Evolutionary conservation across 1,284 basidiomycete genomes (phyloP), one percentile per base, ranked within the genome.

Genomic region (Austropuccinia psidii): DNA sequence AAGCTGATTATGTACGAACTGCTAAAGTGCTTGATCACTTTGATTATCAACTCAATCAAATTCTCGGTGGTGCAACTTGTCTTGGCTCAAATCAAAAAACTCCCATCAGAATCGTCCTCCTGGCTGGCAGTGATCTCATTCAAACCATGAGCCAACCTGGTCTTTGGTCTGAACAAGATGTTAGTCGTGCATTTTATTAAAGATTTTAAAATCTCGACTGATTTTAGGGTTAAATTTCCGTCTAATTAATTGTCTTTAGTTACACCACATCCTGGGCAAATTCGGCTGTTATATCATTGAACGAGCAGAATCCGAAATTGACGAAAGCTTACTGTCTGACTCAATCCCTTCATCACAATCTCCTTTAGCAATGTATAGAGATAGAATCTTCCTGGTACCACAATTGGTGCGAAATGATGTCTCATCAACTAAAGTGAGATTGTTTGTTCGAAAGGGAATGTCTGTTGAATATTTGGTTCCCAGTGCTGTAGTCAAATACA

Each of bases 131-230:
- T 29, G 95, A 99, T 82, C 84, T 99, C 77, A 98, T 98, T 80
- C 89, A 93, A 80, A 96, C 93, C 65, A 98, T 98, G 89, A 92
- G 91, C 77, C 93, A 98, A 82, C 93, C 93, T n/a, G 96, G 96
- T 17, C 93, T 99, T 27, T 99, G 96, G 96, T 88, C 89, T 67
- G 89, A 93, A 78, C 85, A 87, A 74, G 96, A 99, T 85, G 90
- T 94, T 77, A 80, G 88, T 84, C 47, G 74, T 54, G 45, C 49
- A 50, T 37, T 37, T n/a, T 15, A 35, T 45, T 39, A 52, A 52
- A 52, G 39, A 54, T n/a, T n/a, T 50, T 24, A 50, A 52, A 37
- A 45, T n/a, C 41, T n/a, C 41, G 41, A n/a, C 41, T 45, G 41
- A 11, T 45, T 45, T 45, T n/a, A 45, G 11, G 11, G 11, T n/a